Percentiles rank a stretch among this genome's conserved stretches.
These are phyloP conservation scores for Gyrodon lividus DNA, from an alignment of 768 basidiomycete genomes.

Conservation along the genomic window DNA sequence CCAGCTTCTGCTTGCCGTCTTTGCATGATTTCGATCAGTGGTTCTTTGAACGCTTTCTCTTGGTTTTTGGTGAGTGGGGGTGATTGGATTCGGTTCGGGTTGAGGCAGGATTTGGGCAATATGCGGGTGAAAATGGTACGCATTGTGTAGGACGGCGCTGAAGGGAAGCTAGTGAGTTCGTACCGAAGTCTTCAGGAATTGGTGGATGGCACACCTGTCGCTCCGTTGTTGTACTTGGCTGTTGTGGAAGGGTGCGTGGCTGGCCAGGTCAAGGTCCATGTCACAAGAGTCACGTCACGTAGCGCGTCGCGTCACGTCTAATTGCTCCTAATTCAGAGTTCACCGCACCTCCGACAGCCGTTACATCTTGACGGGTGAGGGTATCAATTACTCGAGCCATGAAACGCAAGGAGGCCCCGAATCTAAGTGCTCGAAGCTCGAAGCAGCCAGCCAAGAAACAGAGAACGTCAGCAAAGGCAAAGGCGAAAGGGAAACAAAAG, in stretches of 20 bases:
- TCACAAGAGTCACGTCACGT: slow-evolving; percentile 19
- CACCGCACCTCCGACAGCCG: neutral
- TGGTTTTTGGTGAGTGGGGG: slow-evolving; percentile 34
- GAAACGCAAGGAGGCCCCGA: slow-evolving; percentile 14
- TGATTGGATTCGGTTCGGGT: slow-evolving; percentile 19
- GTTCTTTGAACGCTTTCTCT: slow-evolving; percentile 26
- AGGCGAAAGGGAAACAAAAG: slow-evolving; percentile 21
- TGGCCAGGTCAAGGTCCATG: neutral
- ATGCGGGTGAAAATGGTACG: slow-evolving; percentile 33
- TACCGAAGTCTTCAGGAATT: neutral
- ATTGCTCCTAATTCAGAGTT: neutral
- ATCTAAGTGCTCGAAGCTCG: neutral
- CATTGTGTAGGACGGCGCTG: slow-evolving; percentile 4
- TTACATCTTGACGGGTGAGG: neutral
- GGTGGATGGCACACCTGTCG: neutral
- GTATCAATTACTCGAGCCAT: neutral
- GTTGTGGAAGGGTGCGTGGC: neutral
- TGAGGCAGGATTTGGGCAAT: slow-evolving; percentile 35
- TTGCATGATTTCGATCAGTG: slow-evolving; percentile 43
- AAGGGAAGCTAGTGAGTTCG: neutral
- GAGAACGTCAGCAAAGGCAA: slow-evolving; percentile 11
- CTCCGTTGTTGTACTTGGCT: neutral
- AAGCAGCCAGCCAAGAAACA: slow-evolving; percentile 13
- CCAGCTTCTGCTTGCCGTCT: slow-evolving; percentile 39
- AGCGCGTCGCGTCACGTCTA: slow-evolving; percentile 21